Evolutionary conservation across 768 basidiomycete species (phyloP), one percentile per base, ranked within the genome.

Genomic region (Fibroporia radiculosa): DNA sequence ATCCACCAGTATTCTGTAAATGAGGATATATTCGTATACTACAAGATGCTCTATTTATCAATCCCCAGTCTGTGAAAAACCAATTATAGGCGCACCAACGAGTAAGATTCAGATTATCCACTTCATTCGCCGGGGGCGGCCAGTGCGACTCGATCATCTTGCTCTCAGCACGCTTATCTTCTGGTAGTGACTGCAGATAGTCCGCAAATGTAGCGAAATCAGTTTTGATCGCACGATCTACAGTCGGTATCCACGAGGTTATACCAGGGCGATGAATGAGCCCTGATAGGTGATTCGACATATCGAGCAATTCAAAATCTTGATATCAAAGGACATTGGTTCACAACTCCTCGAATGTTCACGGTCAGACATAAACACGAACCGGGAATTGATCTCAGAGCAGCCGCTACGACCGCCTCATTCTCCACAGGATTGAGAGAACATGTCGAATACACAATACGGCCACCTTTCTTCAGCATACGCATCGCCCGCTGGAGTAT

Each of bases 351-450:
- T n/a, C 6, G 23, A 22, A 27, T 14, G 16, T 8, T n/a, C 4
- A 27, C 6, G 14, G 18, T 18, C 50, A 43, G 50, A 28, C 32
- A 28, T 23, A 10, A 18, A 32, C 8, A 60, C 70, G 28, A 32
- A 85, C 92, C 87, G 19, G 79, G 74, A 48, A 83, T 77, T 1
- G 71, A 62, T 48, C 77, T 78, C 28, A 98, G 70, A 0, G 89
- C 92, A 34, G 86, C 82, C 1, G 89, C 84, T 26, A 98, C 70
- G 49, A 98, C 95, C 6, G 96, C 91, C 62, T 99, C 96, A 60
- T 99, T 97, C 65, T 99, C 96, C 11, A 92, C 75, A 1, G 96
- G 96, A 62, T 98, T 98, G 52, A 98, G 70, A 0, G 93, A 97
- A 57, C 96, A 98, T 0, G 96, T 99, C 4, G 96, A 98, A 62